A percentile compares a stretch with the other conserved stretches of the same genome.
These are phyloP conservation scores for Penicillium pulvis DNA, from an alignment of 495 filamentous ascomycete species.

Conservation along the genomic window DNA sequence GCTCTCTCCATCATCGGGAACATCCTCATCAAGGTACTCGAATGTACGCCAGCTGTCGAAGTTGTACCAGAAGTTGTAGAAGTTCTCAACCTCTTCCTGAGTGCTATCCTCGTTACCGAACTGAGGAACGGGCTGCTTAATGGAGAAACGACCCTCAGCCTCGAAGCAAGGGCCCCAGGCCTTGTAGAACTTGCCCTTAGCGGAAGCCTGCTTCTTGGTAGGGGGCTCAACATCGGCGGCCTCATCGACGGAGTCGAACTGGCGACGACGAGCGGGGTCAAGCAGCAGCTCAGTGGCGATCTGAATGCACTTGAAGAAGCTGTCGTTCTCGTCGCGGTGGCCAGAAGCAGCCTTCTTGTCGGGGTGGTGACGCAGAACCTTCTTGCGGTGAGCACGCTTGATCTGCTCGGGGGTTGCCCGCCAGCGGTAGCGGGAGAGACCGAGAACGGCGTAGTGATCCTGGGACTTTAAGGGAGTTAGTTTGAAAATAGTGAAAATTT, in stretches of 20 bases:
- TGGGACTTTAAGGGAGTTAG: constrained; percentile 62
- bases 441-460: constrained; percentile 98
- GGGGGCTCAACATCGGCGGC: constrained; percentile 88
- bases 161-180: constrained; percentile 86
- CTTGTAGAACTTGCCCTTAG: constrained; percentile 86
- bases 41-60: constrained; percentile 98
- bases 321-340: constrained; percentile 87
- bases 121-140: constrained; percentile 79
- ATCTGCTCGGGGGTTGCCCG: constrained; percentile 96
- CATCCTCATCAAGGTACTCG: constrained; percentile 98
- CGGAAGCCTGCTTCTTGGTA: constrained; percentile 80
- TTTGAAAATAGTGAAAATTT: neutral
- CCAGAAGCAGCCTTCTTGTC: constrained; percentile 92
- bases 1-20: constrained; percentile 97
- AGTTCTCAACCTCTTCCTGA: constrained; percentile 85
- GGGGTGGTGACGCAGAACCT: constrained; percentile 97
- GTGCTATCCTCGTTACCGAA: constrained; percentile 83
- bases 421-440: constrained; percentile 87
- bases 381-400: constrained; percentile 97
- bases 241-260: constrained; percentile 96
- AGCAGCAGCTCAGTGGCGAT: constrained; percentile 92
- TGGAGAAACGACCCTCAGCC: constrained; percentile 89
- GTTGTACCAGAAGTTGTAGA: constrained; percentile 99
- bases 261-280: constrained; percentile 89
- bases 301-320: constrained; percentile 99